phyloP scores from a whole-genome alignment of 768 basidiomycete species.

The Cyclocybe cylindracea region DNA sequence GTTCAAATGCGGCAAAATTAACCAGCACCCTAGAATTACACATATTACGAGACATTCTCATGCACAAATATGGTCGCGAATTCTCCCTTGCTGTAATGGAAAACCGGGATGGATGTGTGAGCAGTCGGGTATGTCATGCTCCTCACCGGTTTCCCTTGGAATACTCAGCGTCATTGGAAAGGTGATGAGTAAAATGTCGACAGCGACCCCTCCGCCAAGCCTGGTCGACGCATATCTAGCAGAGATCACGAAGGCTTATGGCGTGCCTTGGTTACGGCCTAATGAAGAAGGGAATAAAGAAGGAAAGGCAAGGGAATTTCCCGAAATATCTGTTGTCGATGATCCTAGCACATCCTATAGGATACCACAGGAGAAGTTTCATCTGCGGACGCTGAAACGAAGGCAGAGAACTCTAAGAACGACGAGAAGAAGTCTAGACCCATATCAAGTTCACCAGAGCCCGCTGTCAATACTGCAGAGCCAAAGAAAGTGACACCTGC shows the following conservation, averaged over 20 bases:
- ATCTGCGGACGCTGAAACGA: no score
- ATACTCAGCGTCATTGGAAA: conserved; percentile 26
- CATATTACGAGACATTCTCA: conserved; percentile 86
- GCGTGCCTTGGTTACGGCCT: conserved; percentile 56
- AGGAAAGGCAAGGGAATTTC: no score
- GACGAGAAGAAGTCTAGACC: no score
- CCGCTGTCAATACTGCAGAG: no score
- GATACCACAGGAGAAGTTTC: no score
- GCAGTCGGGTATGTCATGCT: conserved; percentile 64
- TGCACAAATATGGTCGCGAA: conserved; percentile 95
- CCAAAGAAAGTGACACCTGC: no score
- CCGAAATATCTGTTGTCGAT: no score
- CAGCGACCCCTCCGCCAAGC: conserved; percentile 67
- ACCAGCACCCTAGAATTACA: conserved; percentile 67
- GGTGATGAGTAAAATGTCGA: conserved; percentile 74
- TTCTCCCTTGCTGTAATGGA: conserved; percentile 87
- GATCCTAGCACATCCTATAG: no score
- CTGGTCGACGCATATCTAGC: conserved; percentile 86
- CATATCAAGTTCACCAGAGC: no score
- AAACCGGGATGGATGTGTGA: conserved; percentile 80
- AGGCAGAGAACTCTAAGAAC: no score
- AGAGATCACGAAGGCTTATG: conserved; percentile 90
- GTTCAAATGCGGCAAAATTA: background rate
- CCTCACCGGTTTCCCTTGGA: background rate
- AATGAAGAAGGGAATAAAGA: background rate